phyloP scores from a whole-genome alignment of 306 rosid species.

The Myrica gale region DNA sequence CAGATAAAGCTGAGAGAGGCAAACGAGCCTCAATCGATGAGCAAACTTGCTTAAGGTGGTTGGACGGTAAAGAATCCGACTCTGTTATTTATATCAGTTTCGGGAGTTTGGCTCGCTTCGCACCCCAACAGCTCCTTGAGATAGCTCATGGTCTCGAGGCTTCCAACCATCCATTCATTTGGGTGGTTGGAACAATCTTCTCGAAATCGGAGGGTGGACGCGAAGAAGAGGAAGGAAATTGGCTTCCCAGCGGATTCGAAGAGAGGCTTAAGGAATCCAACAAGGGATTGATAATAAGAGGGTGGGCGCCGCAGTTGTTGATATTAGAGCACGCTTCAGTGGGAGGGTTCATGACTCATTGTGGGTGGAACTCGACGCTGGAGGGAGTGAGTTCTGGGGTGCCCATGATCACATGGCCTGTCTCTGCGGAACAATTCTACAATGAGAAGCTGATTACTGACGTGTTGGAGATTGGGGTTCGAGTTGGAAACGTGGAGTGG shows the following conservation, averaged over 20 bases:
- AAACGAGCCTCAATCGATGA: constrained; percentile 43
- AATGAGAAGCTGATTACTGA: constrained; percentile 63
- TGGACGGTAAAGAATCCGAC: constrained; percentile 46
- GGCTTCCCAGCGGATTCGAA: constrained; percentile 45
- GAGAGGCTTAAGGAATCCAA: constrained; percentile 39
- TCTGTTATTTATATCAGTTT: constrained; percentile 61
- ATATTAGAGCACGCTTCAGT: constrained; percentile 52
- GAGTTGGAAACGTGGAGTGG: constrained; percentile 70
- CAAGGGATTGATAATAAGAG: constrained; percentile 57
- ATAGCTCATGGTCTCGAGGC: constrained; percentile 62
- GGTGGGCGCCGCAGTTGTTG: constrained; percentile 69
- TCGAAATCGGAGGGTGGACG: constrained; percentile 12
- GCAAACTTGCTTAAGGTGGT: constrained; percentile 45
- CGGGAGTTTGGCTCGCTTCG: constrained; percentile 47
- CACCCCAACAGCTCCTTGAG: constrained; percentile 42
- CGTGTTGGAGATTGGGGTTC: constrained; percentile 50
- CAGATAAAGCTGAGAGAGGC: constrained; percentile 48
- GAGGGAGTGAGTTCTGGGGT: constrained; percentile 54
- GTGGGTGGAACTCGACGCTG: constrained; percentile 76
- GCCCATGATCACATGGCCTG: constrained; percentile 72
- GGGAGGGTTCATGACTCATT: constrained; percentile 71
- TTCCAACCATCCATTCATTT: constrained; percentile 47
- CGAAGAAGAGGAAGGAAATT: constrained; percentile 5
- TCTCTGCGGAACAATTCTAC: constrained; percentile 64
- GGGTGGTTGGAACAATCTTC: constrained; percentile 55